phyloP scores from a whole-genome alignment of 2,329 filamentous ascomycete species.

The Acrodontium crateriforme region DNA sequence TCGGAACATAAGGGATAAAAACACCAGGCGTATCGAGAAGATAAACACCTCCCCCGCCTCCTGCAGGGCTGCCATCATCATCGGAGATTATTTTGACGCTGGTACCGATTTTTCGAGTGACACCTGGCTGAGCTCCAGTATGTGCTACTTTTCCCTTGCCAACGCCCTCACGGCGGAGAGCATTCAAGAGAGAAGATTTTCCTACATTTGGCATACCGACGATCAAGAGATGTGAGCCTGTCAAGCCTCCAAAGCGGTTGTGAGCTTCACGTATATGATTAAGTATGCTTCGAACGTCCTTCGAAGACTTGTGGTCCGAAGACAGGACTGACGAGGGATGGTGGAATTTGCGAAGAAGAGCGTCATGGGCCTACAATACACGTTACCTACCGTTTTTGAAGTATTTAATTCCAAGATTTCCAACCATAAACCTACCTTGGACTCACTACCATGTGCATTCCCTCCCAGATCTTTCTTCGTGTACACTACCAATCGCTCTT shows the following conservation, averaged over 20 bases:
- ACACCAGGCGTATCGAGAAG: conserved; percentile 88
- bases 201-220: conserved; percentile 98
- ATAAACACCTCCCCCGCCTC: conserved; percentile 52
- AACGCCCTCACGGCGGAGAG: conserved; percentile 57
- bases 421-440: conserved; percentile 16
- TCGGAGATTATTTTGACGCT: conserved; percentile 61
- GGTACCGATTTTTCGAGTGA: conserved; percentile 73
- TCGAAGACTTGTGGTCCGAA: conserved; percentile 31
- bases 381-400: not conserved
- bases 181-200: conserved; percentile 89
- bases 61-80: conserved; percentile 35
- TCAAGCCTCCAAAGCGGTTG: conserved; percentile 44
- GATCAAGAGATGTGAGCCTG: conserved; percentile 71
- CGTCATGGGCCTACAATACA: conserved; percentile 26
- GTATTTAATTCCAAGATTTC: not conserved
- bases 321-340: conserved; percentile 39
- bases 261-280: conserved; percentile 38
- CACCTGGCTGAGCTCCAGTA: conserved; percentile 76
- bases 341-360: conserved; percentile 41
- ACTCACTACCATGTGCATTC: conserved; percentile 18
- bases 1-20: conserved; percentile 80
- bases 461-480: conserved; percentile 72
- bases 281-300: conserved; percentile 34
- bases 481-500: conserved; percentile 70
- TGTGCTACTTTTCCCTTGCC: conserved; percentile 55